Evolutionary conservation across 2,329 filamentous ascomycete species (phyloP).

Genomic region (Fusarium sp.): DNA sequence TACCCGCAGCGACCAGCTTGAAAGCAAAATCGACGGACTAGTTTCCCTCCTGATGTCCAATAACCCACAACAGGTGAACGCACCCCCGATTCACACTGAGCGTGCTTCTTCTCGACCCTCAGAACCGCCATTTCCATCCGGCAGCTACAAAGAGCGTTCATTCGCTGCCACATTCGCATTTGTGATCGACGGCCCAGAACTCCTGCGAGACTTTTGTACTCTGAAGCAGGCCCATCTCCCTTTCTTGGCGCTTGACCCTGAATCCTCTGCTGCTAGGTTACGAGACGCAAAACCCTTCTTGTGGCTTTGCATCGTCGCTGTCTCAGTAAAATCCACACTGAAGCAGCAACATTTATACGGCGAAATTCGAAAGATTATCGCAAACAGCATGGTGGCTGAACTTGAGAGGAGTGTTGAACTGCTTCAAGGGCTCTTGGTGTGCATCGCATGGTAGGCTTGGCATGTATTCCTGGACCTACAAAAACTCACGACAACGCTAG

Average conservation of each 20-base stretch:
- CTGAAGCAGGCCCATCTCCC: not conserved
- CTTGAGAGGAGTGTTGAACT: not conserved
- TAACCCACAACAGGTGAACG: not conserved
- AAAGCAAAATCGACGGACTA: not conserved
- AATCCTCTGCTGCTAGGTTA: not conserved
- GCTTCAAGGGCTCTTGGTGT: not conserved
- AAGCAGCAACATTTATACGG: not conserved
- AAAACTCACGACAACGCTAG: not conserved
- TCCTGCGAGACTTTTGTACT: not conserved
- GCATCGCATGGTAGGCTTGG: not conserved
- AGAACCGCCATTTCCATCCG: not conserved
- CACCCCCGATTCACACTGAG: too few relatives aligned
- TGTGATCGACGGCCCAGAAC: not conserved
- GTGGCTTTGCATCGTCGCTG: not conserved
- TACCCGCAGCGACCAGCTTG: not conserved
- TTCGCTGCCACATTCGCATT: not conserved
- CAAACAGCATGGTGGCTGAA: not conserved
- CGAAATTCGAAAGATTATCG: not conserved
- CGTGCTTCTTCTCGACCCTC: not conserved
- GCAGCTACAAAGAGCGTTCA: not conserved
- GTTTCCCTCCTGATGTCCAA: not conserved
- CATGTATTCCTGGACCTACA: not conserved
- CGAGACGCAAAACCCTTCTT: not conserved
- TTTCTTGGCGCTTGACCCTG: not conserved
- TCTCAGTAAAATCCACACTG: not conserved